Evolutionary conservation across 306 rosid genomes (phyloP).

Genomic region (Vicia sativa): DNA sequence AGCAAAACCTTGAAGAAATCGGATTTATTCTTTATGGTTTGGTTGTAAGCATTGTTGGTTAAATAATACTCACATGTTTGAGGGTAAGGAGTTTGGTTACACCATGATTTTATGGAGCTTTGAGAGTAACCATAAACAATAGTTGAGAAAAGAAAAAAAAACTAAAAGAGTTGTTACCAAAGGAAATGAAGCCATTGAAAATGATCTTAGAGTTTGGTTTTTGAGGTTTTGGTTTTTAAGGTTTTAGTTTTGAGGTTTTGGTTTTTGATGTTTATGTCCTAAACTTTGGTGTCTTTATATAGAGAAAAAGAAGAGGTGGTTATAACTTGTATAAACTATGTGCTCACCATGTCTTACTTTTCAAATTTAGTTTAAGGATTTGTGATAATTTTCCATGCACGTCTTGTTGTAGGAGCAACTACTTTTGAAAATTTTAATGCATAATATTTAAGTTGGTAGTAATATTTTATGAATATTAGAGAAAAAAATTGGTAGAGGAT

Average conservation of each 20-base stretch:
- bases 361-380: constrained; percentile 19
- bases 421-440: constrained; percentile 14
- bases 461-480: constrained; percentile 4
- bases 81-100: constrained; percentile 85
- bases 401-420: constrained; percentile 10
- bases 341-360: constrained; percentile 45
- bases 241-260: neutral
- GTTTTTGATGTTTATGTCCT: constrained; percentile 23
- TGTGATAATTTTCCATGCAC: constrained; percentile 35
- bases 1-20: constrained; percentile 61
- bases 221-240: constrained; percentile 18
- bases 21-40: constrained; percentile 56
- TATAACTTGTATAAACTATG: constrained; percentile 11
- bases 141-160: constrained; percentile 33
- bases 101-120: constrained; percentile 59
- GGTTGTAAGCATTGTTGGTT: constrained; percentile 24
- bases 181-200: constrained; percentile 36
- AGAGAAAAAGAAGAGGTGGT: constrained; percentile 27
- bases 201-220: neutral
- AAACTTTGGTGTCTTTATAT: constrained; percentile 30
- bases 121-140: constrained; percentile 30
- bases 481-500: neutral
- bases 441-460: neutral
- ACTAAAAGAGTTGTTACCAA: constrained; percentile 27
- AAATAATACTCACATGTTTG: constrained; percentile 67